Conservation (phyloP, 257 asterid species). For the Penstemon newberryi region DNA sequence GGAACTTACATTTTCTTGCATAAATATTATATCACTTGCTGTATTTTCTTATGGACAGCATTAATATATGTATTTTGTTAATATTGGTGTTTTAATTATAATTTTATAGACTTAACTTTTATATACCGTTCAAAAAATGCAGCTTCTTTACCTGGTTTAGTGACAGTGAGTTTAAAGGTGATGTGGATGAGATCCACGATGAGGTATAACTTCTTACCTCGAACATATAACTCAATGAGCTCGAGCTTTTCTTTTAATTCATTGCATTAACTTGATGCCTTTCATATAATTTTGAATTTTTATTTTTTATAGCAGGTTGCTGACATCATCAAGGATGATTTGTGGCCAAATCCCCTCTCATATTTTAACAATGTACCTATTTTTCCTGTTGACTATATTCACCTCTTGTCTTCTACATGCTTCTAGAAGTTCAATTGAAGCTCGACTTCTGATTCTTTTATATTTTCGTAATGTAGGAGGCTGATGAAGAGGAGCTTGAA, state of each 20-base stretch:
- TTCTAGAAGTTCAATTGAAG: slow-evolving; percentile 10
- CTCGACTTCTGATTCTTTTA: background rate
- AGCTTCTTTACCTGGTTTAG: slow-evolving; percentile 90
- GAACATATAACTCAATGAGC: background rate
- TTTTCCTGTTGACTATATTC: slow-evolving; percentile 21
- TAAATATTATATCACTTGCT: too few relatives aligned
- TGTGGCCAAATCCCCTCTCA: slow-evolving; percentile 73
- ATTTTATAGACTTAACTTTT: background rate
- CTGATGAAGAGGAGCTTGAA: slow-evolving; percentile 48
- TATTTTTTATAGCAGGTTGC: slow-evolving; percentile 54
- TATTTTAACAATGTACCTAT: slow-evolving; percentile 51
- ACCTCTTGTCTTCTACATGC: background rate
- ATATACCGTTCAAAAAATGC: slow-evolving; percentile 32
- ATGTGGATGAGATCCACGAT: slow-evolving; percentile 73
- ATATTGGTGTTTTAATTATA: too few relatives aligned
- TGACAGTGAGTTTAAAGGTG: slow-evolving; percentile 60
- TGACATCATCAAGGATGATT: slow-evolving; percentile 71
- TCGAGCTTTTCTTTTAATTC: slow-evolving; percentile 8
- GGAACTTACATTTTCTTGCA: too few relatives aligned
- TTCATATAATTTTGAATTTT: background rate
- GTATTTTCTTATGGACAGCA: too few relatives aligned
- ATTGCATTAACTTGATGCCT: slow-evolving; percentile 1
- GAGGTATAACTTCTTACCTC: slow-evolving; percentile 49
- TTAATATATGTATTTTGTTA: too few relatives aligned
- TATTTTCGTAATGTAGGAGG: slow-evolving; percentile 37